These are phyloP conservation scores for Colletotrichum eleusines DNA, from an alignment of 2,329 filamentous ascomycete genomes.

Conservation along the genomic window DNA sequence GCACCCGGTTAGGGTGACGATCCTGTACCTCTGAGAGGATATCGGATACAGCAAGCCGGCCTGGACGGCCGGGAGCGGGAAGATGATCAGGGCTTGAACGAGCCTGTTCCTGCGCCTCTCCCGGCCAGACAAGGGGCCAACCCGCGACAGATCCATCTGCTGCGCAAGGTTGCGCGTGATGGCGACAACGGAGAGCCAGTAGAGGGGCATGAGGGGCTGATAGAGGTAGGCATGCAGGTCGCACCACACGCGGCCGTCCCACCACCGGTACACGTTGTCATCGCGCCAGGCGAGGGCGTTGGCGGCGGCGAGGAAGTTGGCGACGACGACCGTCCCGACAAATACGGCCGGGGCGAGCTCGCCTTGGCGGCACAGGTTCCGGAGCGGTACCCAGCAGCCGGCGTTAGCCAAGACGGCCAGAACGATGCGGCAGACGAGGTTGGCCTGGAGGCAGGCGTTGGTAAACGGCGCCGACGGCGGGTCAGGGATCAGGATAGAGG, in stretches of 20 bases:
- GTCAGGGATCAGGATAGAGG: constrained; percentile 9
- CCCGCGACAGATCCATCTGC: constrained; percentile 61
- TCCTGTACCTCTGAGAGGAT: constrained; percentile 60
- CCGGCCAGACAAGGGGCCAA: constrained; percentile 52
- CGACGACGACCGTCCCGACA: constrained; percentile 58
- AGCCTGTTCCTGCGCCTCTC: constrained; percentile 59
- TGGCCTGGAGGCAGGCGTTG: constrained; percentile 52
- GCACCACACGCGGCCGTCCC: constrained; percentile 64
- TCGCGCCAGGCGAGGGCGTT: constrained; percentile 67
- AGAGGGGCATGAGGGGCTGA: constrained; percentile 59
- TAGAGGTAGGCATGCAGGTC: constrained; percentile 63
- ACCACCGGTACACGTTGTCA: constrained; percentile 64
- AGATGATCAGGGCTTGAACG: constrained; percentile 66
- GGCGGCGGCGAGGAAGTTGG: constrained; percentile 62
- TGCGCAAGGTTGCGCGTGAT: constrained; percentile 66
- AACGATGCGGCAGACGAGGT: constrained; percentile 62
- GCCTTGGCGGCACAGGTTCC: constrained; percentile 63
- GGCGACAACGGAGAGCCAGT: constrained; percentile 64
- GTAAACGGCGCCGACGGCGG: constrained; percentile 34
- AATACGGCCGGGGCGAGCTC: constrained; percentile 67
- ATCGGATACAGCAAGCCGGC: constrained; percentile 61
- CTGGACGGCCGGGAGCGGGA: constrained; percentile 65
- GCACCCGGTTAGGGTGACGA: constrained; percentile 65
- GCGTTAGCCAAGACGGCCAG: constrained; percentile 60
- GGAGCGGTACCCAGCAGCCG: constrained; percentile 63